Evolutionary conservation across 2,329 filamentous ascomycete genomes (phyloP), one percentile per base, ranked within the genome.

Genomic region (Alternaria sp.): DNA sequence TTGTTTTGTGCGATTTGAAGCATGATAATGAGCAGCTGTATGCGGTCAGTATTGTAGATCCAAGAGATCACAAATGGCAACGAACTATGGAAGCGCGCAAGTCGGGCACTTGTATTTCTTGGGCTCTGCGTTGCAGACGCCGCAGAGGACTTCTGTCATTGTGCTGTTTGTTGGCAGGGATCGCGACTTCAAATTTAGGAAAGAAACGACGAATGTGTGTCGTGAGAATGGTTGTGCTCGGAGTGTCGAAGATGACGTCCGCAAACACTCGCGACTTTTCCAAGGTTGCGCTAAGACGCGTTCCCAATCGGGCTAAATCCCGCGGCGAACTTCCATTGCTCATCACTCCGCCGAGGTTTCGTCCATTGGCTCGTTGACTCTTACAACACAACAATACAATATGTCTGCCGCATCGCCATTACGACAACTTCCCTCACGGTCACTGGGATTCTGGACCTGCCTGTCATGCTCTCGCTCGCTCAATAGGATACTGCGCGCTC

Each of bases 21-120:
- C 76, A 78, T 13, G 58, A 25, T 17, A 78, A 44, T 11, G 77
- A 79, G 57, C 77, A 79, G 52, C 77, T 79, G 12, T 13, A 6
- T 3, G 6, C 21, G 49, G 1, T 50, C 5, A 49, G 7, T 9
- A 32, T 21, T 25, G 23, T n/a, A 45, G n/a, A 52, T 17, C 3
- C 26, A 19, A 21, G 11, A 26, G 7, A 25, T 8, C 26, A 40
- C 25, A 21, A 44, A 32, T 26, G 68, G 26, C 28, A 30, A 21
- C 77, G 21, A 72, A 84, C 83, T 84, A 85, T 73, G 79, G 81
- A 30, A 83, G 65, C 62, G 79, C 73, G 69, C 83, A 85, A 19
- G 79, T 78, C n/a, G 82, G 81, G 68, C 83, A 85, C 75, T 83
- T 84, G 79, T 85, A 85, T 71, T 84, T 85, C 51, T 81, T 82